Evolutionary conservation across 345 rosid genomes (phyloP), one percentile per base, ranked within the genome.

Genomic region (Balakata baccata): DNA sequence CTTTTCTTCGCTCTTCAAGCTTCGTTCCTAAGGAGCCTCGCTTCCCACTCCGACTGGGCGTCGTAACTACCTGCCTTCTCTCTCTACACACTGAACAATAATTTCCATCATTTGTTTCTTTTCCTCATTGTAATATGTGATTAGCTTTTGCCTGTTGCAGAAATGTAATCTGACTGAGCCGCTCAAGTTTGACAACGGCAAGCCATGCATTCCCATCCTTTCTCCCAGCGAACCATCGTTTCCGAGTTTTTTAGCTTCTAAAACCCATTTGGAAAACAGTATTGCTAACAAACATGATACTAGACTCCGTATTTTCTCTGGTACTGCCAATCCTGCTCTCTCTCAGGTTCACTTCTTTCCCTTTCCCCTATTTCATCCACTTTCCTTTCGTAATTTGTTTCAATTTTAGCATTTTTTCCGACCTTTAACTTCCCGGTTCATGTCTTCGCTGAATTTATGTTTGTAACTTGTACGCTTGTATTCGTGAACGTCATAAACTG

Each of bases 261-360:
- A 53, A 37, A 38, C 85, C 25, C 81, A 81, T 50, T 65, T 81
- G 52, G 83, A 77, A 53, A 84, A 73, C 3, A 6, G 43, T 25
- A 22, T 52, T 49, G 20, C 72, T 52, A 73, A 14, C 56, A 72
- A 60, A 34, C 50, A 87, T 71, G 91, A 86, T 29, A 86, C 98
- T 7, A 87, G 92, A 25, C 89, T 92, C 38, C 94, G 97, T 66
- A 86, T 92, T 38, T 94, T 94, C 60, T 92, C 97, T 18, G 98
- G 98, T 80, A 92, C 98, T 13, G 93, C 98, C 29, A 94, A 94
- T 80, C 89, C 92, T 59, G 82, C 92, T n/a, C 92, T 94, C 29
- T 84, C 98, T 74, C 97, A 92, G 92, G 98, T 94, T 37, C 22
- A 8, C 46, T 49, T 5, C 8, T 34, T 18, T 64, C 22, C 6